Conservation (phyloP, 148 eudicot genomes). For the Vaccinium macrocarpon region DNA sequence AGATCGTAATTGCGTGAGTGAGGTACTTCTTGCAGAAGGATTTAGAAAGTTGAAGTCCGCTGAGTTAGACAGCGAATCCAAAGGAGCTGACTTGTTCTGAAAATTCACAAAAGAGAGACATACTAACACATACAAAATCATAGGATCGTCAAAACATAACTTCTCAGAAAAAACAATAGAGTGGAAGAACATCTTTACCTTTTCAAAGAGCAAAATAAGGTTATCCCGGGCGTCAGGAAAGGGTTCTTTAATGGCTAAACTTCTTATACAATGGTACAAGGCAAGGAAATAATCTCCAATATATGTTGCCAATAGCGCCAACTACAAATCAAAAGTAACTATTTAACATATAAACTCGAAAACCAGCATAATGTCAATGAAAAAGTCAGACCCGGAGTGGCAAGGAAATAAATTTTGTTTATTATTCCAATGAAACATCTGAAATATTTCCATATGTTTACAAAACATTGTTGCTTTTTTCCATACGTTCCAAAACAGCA, state of each 20-base stretch:
- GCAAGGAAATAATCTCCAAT: slow-evolving; percentile 81
- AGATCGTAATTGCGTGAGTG: slow-evolving; percentile 15
- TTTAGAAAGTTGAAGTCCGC: slow-evolving; percentile 44
- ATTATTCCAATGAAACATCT: not conserved
- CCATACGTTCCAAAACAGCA: not conserved
- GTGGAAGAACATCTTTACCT: slow-evolving; percentile 46
- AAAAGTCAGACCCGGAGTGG: not conserved
- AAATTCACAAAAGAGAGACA: slow-evolving; percentile 30
- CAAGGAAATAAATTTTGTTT: not conserved
- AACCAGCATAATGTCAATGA: not conserved
- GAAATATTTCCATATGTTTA: not conserved
- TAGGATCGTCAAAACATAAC: not conserved
- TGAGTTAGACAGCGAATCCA: slow-evolving; percentile 43
- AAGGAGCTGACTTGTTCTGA: slow-evolving; percentile 76
- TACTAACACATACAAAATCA: not conserved
- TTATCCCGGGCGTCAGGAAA: slow-evolving; percentile 88
- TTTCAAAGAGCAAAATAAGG: slow-evolving; percentile 72
- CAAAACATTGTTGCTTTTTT: not conserved
- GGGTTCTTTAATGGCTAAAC: slow-evolving; percentile 88
- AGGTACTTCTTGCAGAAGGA: slow-evolving; percentile 50
- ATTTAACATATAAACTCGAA: slow-evolving; percentile 10
- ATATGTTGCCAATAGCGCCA: slow-evolving; percentile 84
- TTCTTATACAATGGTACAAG: slow-evolving; percentile 82
- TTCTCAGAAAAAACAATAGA: not conserved
- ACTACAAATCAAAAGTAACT: slow-evolving; percentile 44